Base-by-base conservation (phyloP, 257 asterid species). In the Salvia hispanica region DNA sequence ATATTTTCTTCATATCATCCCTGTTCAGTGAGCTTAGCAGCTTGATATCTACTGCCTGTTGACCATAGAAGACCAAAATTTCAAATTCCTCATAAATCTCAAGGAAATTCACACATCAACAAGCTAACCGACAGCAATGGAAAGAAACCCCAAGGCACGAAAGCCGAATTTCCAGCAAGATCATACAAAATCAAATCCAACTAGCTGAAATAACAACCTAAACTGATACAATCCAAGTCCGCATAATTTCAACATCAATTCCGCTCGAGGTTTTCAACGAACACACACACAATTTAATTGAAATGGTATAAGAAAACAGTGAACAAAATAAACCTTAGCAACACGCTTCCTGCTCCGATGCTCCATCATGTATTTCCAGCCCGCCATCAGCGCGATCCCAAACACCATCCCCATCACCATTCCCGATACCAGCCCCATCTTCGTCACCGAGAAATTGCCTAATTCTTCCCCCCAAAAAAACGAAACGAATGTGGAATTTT, bases 331-430 rank as follows among this genome's bases (percentile, higher is more conserved):
- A 68, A 94, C 97, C 97, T 94, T 94, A 14, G 99, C 94, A 45
- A 73, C 66, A 46, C 99, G 94, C 73, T 86, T 82, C 51, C 78
- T 83, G 88, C 89, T 82, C 63, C 99, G 85, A 63, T 88, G 63
- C 46, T 57, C 76, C 91, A 84, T 94, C 99, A 94, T 87, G 52
- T 85, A 81, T 73, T 72, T 82, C 97, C 92, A 93, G 12, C 88
- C 95, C 28, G 90, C 92, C 99, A 94, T 88, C 73, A 91, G 69
- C 50, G 80, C 94, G 82, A 94, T 84, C 94, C 99, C 99, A 16
- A 79, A 80, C 67, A 90, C 21, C 76, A 85, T 86, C 76, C 96
- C 97, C 95, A 80, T 82, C 83, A 90, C 66, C 65, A 90, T 76
- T 71, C 97, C 97, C 67, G 99, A 82, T 62, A 90, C 72, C 79